A percentile compares a stretch with the other conserved stretches of the same genome.
Conservation (phyloP, 2,329 filamentous ascomycete species). For the Clarireedia hainanense region DNA sequence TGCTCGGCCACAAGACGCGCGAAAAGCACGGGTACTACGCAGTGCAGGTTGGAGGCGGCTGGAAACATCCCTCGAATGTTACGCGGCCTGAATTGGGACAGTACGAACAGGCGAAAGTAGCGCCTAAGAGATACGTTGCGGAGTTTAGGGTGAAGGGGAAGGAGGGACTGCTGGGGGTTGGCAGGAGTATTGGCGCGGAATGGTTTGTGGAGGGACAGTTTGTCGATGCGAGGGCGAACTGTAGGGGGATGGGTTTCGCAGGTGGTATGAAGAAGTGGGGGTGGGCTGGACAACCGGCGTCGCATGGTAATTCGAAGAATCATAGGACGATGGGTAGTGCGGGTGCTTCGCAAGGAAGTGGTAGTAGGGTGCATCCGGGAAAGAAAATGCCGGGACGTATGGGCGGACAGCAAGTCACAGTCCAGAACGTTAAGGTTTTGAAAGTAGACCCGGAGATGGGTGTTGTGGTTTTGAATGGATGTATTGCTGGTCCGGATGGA, state of each 20-base stretch:
- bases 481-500: slow-evolving; percentile 82
- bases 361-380: slow-evolving; percentile 84
- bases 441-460: slow-evolving; percentile 83
- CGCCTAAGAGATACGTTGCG: slow-evolving; percentile 73
- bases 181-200: slow-evolving; percentile 68
- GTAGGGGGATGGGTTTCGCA: slow-evolving; percentile 84
- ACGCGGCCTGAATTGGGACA: slow-evolving; percentile 81
- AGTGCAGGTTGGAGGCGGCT: slow-evolving; percentile 78
- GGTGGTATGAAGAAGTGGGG: slow-evolving; percentile 98
- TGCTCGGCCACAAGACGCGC: slow-evolving; percentile 77
- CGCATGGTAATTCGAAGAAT: slow-evolving; percentile 91
- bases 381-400: slow-evolving; percentile 98
- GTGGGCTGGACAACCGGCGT: slow-evolving; percentile 80
- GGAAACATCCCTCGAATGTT: slow-evolving; percentile 65
- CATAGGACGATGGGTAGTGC: slow-evolving; percentile 88
- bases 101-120: slow-evolving; percentile 72
- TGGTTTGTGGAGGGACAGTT: slow-evolving; percentile 90
- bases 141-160: slow-evolving; percentile 81
- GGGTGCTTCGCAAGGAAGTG: slow-evolving; percentile 83
- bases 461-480: slow-evolving; percentile 79
- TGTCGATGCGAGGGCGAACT: slow-evolving; percentile 74
- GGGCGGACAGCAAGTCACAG: slow-evolving; percentile 81
- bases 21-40: slow-evolving; percentile 84
- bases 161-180: slow-evolving; percentile 67
- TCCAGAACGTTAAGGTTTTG: slow-evolving; percentile 85